Conservation (phyloP, 768 basidiomycete species). For the Boletus pseudopeckii region DNA sequence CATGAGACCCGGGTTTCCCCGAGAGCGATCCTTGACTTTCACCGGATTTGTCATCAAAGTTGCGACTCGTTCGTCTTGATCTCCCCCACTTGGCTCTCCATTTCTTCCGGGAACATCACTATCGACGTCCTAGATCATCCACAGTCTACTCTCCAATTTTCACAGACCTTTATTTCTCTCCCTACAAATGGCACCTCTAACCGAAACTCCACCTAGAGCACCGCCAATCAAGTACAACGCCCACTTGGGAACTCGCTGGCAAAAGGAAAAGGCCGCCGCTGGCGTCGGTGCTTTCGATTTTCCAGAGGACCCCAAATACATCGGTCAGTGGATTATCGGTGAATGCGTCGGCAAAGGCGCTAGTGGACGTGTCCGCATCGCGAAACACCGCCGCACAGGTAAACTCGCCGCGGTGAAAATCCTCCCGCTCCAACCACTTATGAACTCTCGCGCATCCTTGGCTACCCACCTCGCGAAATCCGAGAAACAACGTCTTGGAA, state of each 20-base stretch:
- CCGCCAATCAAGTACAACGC: conserved; percentile 70
- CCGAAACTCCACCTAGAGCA: conserved; percentile 61
- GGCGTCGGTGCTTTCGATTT: conserved; percentile 72
- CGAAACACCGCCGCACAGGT: conserved; percentile 78
- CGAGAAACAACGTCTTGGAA: conserved; percentile 79
- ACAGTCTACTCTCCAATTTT: conserved; percentile 12
- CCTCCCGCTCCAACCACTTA: conserved; percentile 76
- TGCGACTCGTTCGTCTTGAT: conserved; percentile 1
- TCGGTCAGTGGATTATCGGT: conserved; percentile 92
- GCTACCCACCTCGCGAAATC: conserved; percentile 65
- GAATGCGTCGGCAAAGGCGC: conserved; percentile 94
- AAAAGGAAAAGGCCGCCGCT: conserved; percentile 82
- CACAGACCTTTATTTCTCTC: too few relatives aligned
- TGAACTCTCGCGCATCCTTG: conserved; percentile 67
- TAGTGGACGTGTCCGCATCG: conserved; percentile 92
- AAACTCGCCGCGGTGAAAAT: conserved; percentile 97
- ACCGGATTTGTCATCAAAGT: not conserved
- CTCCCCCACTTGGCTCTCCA: not conserved
- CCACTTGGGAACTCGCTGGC: conserved; percentile 79
- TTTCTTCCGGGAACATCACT: conserved; percentile 12
- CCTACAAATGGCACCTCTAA: conserved; percentile 27
- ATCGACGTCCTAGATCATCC: not conserved
- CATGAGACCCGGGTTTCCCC: too few relatives aligned
- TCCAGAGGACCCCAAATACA: conserved; percentile 77
- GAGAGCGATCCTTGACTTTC: too few relatives aligned